Evolutionary conservation across 331 rosid genomes (phyloP), one percentile per base, ranked within the genome.

Genomic region (Quercus lobata): DNA sequence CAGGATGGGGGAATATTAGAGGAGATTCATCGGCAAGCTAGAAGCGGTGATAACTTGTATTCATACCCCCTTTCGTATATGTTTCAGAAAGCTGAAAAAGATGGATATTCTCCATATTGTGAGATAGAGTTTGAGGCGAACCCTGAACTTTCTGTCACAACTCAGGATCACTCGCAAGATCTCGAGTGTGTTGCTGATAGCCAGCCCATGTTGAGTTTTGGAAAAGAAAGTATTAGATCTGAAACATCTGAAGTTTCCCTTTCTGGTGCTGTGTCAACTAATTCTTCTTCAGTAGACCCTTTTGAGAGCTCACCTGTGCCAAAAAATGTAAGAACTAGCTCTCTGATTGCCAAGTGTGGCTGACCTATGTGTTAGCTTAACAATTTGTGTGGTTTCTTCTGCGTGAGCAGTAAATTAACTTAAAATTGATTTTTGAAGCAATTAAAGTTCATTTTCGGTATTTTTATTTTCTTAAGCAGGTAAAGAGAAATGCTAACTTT

Each of bases 41-140:
- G 86, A 80, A 84, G 78, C 44, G 87, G 75, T 56, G 84, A 85
- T 72, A 83, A 89, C 79, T 78, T 92, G 84, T 92, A 88, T 87
- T 89, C 91, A 52, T 81, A 89, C 84, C 92, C 93, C 32, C 79
- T 80, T 69, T 76, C 79, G 71, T 78, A 80, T 68, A 68, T 88
- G 86, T 84, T 90, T 74, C 88, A 84, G 80, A 88, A 83, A 84
- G 93, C 90, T 58, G 86, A 84, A 56, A 91, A 87, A 71, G 84
- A 84, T 72, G 97, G 94, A 70, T 96, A 93, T 77, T 37, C 84
- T 54, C 92, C 90, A 41, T 88, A 87, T 81, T 96, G 99, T 69
- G 87, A 81, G 74, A 85, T 91, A 72, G 78, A 87, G 61, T 78
- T 83, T 71, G 94, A 87, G 87, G 71, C 86, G 70, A 81, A 80